Base-by-base conservation (phyloP, 768 basidiomycete species). In the Lyophyllum atratum region DNA sequence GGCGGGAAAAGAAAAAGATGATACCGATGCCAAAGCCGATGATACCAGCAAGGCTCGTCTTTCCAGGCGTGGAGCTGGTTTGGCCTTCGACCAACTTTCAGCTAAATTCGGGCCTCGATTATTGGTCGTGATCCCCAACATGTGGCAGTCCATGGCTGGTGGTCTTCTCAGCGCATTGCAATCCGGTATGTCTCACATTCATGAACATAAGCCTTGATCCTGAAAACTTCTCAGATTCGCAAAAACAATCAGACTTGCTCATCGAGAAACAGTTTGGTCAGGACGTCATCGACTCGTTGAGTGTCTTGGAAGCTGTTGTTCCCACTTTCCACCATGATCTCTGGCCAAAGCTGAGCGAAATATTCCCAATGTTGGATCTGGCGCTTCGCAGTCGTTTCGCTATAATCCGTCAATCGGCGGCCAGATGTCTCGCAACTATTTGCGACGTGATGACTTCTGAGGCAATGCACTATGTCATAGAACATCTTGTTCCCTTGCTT, bases 91-190 rank as follows among this genome's bases (percentile, higher is more conserved):
- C 48, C 79, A 91, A 58, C 74, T 99, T 28, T 93, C 94, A 1
- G 68, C 73, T 3, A 83, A 81, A 59, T 97, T 98, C 62, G 94
- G 91, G 0, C 68, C 84, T 1, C 74, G 73, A 14, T 75, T 98
- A 28, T 74, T 98, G 33, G 82, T 87, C 0, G 79, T 84, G 31
- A 85, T 98, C n/a, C 96, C 97, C 2, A 93, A 85, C 62, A 90
- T 98, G 81, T 98, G 96, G 95, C 86, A 90, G 48, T 93, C 91
- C 4, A 93, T 97, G 85, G 86, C 86, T 14, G 88, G 87, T 22
- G 87, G 91, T 22, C 69, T 97, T 34, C 63, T 89, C 44, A 84
- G 82, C 52, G 82, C 86, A 22, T 94, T 89, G 61, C 74, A 78
- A 40, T 69, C 79, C 33, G 86, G 94, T 94, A 69, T 43, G 84